phyloP scores from a whole-genome alignment of 345 rosid species.

The Eucalyptus melliodora region DNA sequence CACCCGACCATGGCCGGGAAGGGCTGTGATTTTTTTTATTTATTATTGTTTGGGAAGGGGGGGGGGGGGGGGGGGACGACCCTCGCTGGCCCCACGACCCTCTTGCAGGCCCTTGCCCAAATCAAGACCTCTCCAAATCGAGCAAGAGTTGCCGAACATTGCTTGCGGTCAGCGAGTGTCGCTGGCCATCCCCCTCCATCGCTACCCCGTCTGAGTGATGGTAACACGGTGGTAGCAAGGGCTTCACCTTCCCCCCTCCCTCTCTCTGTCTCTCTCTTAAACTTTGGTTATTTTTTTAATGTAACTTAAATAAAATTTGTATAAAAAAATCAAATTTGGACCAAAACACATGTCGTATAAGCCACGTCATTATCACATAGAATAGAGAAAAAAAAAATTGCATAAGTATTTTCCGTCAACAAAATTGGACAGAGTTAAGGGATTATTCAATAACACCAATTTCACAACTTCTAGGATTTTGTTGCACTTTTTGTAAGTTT shows the following conservation, averaged over 20 bases:
- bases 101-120: neutral
- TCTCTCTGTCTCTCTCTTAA: no score
- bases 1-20: no score
- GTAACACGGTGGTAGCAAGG: neutral
- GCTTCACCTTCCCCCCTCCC: neutral
- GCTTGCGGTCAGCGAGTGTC: neutral
- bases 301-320: no score
- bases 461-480: neutral
- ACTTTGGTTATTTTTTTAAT: neutral
- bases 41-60: no score
- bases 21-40: no score
- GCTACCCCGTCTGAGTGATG: neutral
- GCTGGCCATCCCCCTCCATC: neutral
- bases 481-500: neutral
- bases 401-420: neutral
- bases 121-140: neutral
- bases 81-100: neutral
- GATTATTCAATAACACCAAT: no score
- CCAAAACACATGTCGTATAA: neutral
- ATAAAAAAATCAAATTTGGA: neutral
- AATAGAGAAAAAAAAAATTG: neutral
- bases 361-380: accelerated
- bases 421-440: neutral
- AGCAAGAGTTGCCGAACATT: neutral
- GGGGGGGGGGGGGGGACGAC: no score